Conservation (phyloP, 2,329 filamentous ascomycete species). For the Sordariomycetes sp. region DNA sequence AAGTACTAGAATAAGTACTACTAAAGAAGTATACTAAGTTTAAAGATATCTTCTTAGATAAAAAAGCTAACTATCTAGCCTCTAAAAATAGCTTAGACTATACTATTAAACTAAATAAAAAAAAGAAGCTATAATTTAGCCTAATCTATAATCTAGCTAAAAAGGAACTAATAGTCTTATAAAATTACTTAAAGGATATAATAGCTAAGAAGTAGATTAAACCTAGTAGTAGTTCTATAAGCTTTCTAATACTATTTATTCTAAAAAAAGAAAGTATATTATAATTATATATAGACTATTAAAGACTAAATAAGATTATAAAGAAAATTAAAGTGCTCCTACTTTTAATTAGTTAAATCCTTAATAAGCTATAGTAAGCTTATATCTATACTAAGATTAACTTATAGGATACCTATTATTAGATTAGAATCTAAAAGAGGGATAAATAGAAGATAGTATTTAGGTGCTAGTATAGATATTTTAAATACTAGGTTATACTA, state of each 20-base stretch:
- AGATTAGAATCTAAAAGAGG: slow-evolving; percentile 17
- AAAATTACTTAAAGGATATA: no score
- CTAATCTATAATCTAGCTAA: neutral
- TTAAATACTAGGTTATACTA: slow-evolving; percentile 20
- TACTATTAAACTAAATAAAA: neutral
- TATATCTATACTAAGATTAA: slow-evolving; percentile 9
- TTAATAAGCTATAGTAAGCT: neutral
- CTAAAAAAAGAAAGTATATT: no score
- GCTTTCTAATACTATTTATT: neutral
- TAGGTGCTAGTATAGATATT: slow-evolving; percentile 17
- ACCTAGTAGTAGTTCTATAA: neutral
- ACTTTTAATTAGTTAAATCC: neutral
- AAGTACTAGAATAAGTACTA: neutral
- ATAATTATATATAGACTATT: slow-evolving; percentile 14
- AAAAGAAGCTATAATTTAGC: neutral
- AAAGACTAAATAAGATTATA: slow-evolving; percentile 14
- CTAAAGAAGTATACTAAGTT: no score
- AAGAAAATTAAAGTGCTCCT: slow-evolving; percentile 12
- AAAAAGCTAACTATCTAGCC: no score
- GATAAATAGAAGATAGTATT: slow-evolving; percentile 23
- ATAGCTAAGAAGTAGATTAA: no score
- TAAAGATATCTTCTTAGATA: no score
- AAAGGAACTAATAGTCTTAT: no score
- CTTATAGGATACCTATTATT: slow-evolving; percentile 16
- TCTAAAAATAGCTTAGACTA: neutral